Conservation (phyloP, 2,329 filamentous ascomycete species). For the Fusarium verrucosum region DNA sequence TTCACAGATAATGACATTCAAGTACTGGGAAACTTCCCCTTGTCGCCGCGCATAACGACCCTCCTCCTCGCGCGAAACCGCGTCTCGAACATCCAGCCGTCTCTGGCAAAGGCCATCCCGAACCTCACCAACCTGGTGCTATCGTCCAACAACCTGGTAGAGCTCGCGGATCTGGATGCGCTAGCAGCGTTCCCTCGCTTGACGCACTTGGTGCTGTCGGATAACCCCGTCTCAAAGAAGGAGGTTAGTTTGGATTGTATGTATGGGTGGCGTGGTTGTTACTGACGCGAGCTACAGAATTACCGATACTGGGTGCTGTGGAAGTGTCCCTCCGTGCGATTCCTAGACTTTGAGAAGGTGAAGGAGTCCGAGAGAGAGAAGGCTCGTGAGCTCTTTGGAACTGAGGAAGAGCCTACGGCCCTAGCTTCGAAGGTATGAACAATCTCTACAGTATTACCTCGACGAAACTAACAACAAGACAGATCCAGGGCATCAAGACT, state of each 20-base stretch:
- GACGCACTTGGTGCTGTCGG: slow-evolving; percentile 81
- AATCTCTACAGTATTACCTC: not conserved
- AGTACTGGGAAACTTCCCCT: slow-evolving; percentile 88
- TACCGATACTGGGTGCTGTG: slow-evolving; percentile 94
- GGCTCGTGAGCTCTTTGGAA: slow-evolving; percentile 85
- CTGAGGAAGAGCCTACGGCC: slow-evolving; percentile 77
- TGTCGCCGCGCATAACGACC: slow-evolving; percentile 86
- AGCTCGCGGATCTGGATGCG: slow-evolving; percentile 89
- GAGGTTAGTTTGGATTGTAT: slow-evolving; percentile 71
- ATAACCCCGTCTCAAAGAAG: slow-evolving; percentile 91
- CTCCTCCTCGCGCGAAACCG: slow-evolving; percentile 92
- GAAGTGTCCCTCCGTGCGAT: slow-evolving; percentile 84
- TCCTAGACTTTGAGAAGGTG: slow-evolving; percentile 92
- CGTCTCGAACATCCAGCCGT: slow-evolving; percentile 80
- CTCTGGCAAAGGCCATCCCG: slow-evolving; percentile 78
- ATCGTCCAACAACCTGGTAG: slow-evolving; percentile 80
- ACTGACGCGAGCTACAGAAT: slow-evolving; percentile 63
- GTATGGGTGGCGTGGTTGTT: not conserved
- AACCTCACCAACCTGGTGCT: slow-evolving; percentile 85
- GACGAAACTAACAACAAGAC: slow-evolving; percentile 18
- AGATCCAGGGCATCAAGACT: slow-evolving; percentile 88
- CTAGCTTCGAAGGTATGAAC: slow-evolving; percentile 73
- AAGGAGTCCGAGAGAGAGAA: slow-evolving; percentile 83
- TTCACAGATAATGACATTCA: slow-evolving; percentile 98
- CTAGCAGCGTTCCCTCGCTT: slow-evolving; percentile 73